Evolutionary conservation across 768 basidiomycete species (phyloP), one percentile per base, ranked within the genome.

Genomic region (Pluteus cervinus): DNA sequence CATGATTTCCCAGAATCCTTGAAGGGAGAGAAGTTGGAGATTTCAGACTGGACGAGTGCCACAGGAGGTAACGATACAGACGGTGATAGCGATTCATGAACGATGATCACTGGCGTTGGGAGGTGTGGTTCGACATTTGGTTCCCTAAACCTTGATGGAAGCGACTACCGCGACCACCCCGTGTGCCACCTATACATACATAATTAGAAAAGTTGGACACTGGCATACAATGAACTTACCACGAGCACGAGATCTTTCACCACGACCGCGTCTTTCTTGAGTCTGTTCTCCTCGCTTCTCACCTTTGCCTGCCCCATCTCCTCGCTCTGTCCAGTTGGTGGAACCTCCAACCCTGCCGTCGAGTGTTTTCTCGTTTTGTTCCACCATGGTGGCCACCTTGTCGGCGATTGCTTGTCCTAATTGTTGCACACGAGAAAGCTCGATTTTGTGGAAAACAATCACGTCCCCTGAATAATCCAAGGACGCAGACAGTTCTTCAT

Each of bases 361-460:
- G 31, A 96, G 62, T 1, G 76, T 67, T 67, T 93, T 94, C 61
- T 97, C 92, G 51, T 90, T 94, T 49, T 87, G 84, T 52, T 97
- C 92, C 4, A 92, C 81, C 76, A 97, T 71, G 14, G 73, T 69
- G 17, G 73, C 79, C 14, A 93, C 74, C 61, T 89, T 88, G 50
- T 98, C 93, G 5, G 94, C 85, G 29, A 99, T 73, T 26, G 78
- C 75, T 52, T 86, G 85, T 2, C 89, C 82, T n/a, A 97, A 69
- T 56, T 91, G 85, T 59, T 99, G 96, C 3, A 84, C 70, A 31
- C 88, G 84, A 11, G 86, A 81, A 24, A 87, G 73, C 49, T 97
- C 93, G 40, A 90, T 76, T 39, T 90, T 81, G 55, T 98, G 90
- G 71, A 98, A 92, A 31, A 94, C 81, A 39, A 99, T 75, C 29